These are phyloP conservation scores for Wickerhamomyces rabaulensis DNA, from an alignment of 805 yeast genomes.

Conservation along the genomic window DNA sequence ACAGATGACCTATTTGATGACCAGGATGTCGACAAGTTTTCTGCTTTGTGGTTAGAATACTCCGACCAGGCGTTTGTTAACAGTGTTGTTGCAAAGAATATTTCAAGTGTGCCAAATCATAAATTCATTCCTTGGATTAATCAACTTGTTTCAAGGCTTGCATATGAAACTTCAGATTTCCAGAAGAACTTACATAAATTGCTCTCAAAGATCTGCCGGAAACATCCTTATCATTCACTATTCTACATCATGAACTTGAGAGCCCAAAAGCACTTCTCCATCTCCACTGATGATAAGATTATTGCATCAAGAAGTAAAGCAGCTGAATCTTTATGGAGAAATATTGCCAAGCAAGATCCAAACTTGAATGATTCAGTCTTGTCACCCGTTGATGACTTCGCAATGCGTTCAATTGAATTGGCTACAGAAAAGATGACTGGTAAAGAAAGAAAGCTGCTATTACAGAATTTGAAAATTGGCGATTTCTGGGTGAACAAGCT, in stretches of 20 bases:
- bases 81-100: conserved; percentile 29
- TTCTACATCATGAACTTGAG: conserved; percentile 57
- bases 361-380: conserved; percentile 28
- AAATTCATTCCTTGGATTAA: conserved; percentile 77
- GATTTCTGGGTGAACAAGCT: conserved; percentile 54
- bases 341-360: conserved; percentile 26
- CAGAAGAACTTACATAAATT: conserved; percentile 48
- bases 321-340: conserved; percentile 44
- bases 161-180: conserved; percentile 43
- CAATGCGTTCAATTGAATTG: conserved; percentile 44
- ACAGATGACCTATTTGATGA: conserved; percentile 39
- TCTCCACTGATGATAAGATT: conserved; percentile 29
- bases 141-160: conserved; percentile 70
- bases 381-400: conserved; percentile 42
- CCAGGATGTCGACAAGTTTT: conserved; percentile 66
- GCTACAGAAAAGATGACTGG: conserved; percentile 35
- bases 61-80: conserved; percentile 42
- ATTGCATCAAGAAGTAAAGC: conserved; percentile 44
- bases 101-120: conserved; percentile 45
- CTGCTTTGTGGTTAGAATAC: conserved; percentile 78
- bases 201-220: conserved; percentile 39
- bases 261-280: conserved; percentile 34
- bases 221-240: conserved; percentile 71
- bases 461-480: conserved; percentile 35
- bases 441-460: conserved; percentile 15